Evolutionary conservation across 768 basidiomycete genomes (phyloP), one percentile per base, ranked within the genome.

Genomic region (Rickenella mellea): DNA sequence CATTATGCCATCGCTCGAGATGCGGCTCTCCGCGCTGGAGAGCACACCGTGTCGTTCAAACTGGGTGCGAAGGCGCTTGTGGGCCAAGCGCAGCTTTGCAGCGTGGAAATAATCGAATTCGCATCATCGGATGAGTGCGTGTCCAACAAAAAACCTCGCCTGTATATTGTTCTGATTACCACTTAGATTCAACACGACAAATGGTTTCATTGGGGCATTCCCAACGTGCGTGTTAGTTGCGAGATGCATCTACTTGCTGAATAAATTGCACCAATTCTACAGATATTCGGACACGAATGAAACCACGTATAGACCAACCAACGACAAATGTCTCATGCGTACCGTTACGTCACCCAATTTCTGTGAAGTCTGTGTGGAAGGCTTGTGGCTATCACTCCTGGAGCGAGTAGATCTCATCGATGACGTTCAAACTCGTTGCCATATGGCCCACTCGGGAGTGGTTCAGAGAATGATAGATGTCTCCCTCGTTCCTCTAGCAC

Each of bases 281-380:
- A 84, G 83, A 15, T 86, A 71, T 54, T 82, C 80, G 1, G 67
- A 78, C 26, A 56, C 63, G 28, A 84, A 87, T 51, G 56, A 58
- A 40, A 86, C 81, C 0, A 71, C 73, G 3, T 88, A 82, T 59
- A 73, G 86, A n/a, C 86, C 86, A 3, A 88, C 85, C 2, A 84
- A 86, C 48, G 78, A 84, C 46, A 81, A 78, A 56, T 88, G 86
- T 55, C 74, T 88, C 36, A 88, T 89, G 86, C 82, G 86, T 30
- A 62, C 64, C 41, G 78, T 85, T 30, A 76, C 71, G 22, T 68
- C 71, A 0, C 78, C 83, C 42, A 73, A 81, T 53, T 83, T 88
- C 55, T 88, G 86, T 67, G 75, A 67, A 48, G 78, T 74, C 39
- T 89, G 86, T 53, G 51, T 73, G 11, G 86, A 88, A 48, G 82